phyloP scores from a whole-genome alignment of 371 early-diverging fungal genomes.

The Mortierella sp. region DNA sequence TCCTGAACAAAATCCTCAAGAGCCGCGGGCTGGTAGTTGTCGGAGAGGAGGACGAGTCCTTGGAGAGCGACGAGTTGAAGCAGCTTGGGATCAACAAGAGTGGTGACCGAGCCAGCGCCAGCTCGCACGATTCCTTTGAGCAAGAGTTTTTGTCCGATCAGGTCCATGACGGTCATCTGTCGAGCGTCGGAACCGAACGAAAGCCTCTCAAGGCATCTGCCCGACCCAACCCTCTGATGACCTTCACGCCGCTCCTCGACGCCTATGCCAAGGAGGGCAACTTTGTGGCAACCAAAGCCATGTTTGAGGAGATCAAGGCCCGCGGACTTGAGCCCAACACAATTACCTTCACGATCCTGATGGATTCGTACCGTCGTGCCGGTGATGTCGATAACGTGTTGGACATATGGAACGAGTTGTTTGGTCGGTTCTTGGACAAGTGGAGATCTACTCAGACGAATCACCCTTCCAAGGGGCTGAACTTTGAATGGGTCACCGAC shows the following conservation, averaged over 20 bases:
- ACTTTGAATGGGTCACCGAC: conserved; percentile 31
- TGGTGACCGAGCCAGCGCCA: conserved; percentile 13
- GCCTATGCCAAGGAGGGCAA: conserved; percentile 55
- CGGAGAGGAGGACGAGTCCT: conserved; percentile 21
- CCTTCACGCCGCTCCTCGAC: conserved; percentile 47
- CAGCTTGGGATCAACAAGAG: conserved; percentile 18
- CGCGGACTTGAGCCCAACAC: conserved; percentile 54
- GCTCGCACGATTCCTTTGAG: neutral
- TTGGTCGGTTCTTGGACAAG: conserved; percentile 20
- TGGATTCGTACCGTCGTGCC: conserved; percentile 52
- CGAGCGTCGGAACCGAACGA: conserved; percentile 41
- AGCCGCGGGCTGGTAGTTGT: conserved; percentile 34
- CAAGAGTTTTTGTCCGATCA: neutral
- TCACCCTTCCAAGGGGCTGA: conserved; percentile 13
- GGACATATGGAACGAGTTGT: conserved; percentile 45
- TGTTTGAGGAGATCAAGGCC: conserved; percentile 51
- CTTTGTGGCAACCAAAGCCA: conserved; percentile 29
- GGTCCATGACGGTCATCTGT: conserved; percentile 31
- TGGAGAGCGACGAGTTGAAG: conserved; percentile 16
- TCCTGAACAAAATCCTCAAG: conserved; percentile 42
- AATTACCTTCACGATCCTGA: conserved; percentile 43
- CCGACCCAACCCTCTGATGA: conserved; percentile 27
- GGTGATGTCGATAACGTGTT: conserved; percentile 45
- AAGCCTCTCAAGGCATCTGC: conserved; percentile 41
- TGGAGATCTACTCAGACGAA: neutral